Conservation (phyloP, 306 rosid genomes). For the Gillenia trifoliata region DNA sequence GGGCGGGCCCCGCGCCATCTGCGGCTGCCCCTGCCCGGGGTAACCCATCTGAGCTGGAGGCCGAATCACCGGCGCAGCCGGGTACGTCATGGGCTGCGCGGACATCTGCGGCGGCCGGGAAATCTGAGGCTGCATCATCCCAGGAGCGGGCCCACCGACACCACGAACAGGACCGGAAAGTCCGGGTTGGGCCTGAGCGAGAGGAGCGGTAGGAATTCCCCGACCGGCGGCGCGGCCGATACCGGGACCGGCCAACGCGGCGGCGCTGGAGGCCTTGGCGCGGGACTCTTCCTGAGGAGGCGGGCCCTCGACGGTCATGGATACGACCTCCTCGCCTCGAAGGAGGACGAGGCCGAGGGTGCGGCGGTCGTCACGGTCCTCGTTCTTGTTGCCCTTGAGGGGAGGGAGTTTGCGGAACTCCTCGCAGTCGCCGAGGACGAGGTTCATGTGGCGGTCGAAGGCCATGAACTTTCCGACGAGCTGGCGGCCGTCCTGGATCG, state of each 20-base stretch:
- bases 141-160: slow-evolving; percentile 91
- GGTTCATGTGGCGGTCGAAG: slow-evolving; percentile 98
- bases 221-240: slow-evolving; percentile 79
- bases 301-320: slow-evolving; percentile 98
- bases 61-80: slow-evolving; percentile 55
- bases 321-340: slow-evolving; percentile 92
- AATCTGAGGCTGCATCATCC: slow-evolving; percentile 99
- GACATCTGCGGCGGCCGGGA: slow-evolving; percentile 65
- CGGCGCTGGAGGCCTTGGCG: slow-evolving; percentile 68
- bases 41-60: slow-evolving; percentile 68
- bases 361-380: slow-evolving; percentile 87
- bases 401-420: slow-evolving; percentile 97
- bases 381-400: slow-evolving; percentile 64
- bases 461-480: slow-evolving; percentile 96
- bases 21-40: slow-evolving; percentile 49
- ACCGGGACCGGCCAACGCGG: slow-evolving; percentile 76
- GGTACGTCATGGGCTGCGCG: slow-evolving; percentile 65
- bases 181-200: slow-evolving; percentile 84
- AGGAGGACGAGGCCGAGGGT: slow-evolving; percentile 92
- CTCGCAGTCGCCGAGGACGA: slow-evolving; percentile 88
- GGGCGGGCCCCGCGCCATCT: slow-evolving; percentile 55
- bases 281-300: slow-evolving; percentile 91
- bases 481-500: slow-evolving; percentile 92
- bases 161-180: slow-evolving; percentile 88
- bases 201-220: slow-evolving; percentile 66